phyloP scores from a whole-genome alignment of 345 rosid genomes.

The Populus deltoides region DNA sequence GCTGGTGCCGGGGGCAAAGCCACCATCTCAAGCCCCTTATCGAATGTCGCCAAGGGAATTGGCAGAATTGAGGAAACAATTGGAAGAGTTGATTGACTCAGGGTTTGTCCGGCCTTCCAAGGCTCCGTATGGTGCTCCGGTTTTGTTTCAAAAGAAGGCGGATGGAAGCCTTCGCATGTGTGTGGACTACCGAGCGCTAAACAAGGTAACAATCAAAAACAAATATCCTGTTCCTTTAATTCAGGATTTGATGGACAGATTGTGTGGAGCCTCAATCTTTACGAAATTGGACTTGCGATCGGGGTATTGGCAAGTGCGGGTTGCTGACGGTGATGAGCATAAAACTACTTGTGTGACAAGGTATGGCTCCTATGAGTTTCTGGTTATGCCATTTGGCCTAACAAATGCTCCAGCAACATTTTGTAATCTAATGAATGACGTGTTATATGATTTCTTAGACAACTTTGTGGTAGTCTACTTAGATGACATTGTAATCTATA shows the following conservation, averaged over 20 bases:
- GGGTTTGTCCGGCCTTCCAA: not conserved
- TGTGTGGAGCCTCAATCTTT: not conserved
- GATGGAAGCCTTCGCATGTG: not conserved
- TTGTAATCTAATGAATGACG: not conserved
- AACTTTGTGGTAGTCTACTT: no score
- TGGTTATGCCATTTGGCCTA: not conserved
- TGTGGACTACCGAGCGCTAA: not conserved
- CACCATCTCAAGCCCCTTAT: no score
- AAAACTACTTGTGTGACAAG: no score
- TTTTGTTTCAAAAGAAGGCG: not conserved
- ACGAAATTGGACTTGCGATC: no score
- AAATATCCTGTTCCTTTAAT: slow-evolving; percentile 1
- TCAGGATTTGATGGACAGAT: not conserved
- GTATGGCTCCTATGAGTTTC: no score
- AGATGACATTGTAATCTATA: no score
- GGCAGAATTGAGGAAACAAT: not conserved
- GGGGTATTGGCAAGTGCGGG: no score
- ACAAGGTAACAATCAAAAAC: slow-evolving; percentile 1
- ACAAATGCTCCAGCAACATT: not conserved
- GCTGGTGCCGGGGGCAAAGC: no score
- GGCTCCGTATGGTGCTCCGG: not conserved
- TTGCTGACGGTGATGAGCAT: no score
- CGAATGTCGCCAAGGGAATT: no score
- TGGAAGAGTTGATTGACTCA: slow-evolving; percentile 1
- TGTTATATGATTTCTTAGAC: no score